Evolutionary conservation across 1,284 basidiomycete species (phyloP).

Genomic region (Rhodotorula sp.): DNA sequence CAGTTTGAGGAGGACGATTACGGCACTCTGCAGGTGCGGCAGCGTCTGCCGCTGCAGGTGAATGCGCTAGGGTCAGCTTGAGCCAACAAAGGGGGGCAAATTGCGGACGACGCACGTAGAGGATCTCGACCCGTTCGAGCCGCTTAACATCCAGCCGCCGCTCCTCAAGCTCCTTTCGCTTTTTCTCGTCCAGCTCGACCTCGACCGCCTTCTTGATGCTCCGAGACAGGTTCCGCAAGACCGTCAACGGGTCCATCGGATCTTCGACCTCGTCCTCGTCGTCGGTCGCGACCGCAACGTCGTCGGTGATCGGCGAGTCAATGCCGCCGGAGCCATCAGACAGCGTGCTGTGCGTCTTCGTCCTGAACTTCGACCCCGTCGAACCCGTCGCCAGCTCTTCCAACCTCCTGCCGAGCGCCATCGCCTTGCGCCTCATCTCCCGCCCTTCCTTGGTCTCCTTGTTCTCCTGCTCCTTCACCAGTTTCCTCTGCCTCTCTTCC

Average conservation of each 20-base stretch:
- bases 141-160: slow-evolving; percentile 74
- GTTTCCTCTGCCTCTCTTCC: slow-evolving; percentile 40
- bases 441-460: slow-evolving; percentile 1
- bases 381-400: slow-evolving; percentile 14
- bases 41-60: slow-evolving; percentile 61
- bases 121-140: slow-evolving; percentile 79
- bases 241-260: slow-evolving; percentile 41
- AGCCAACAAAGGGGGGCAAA: not conserved
- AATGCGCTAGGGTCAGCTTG: not conserved
- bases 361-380: not conserved
- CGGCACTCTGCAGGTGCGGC: slow-evolving; percentile 78
- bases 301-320: slow-evolving; percentile 7
- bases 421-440: slow-evolving; percentile 13
- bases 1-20: slow-evolving; percentile 83
- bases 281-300: not conserved
- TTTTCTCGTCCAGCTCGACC: slow-evolving; percentile 51
- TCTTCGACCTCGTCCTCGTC: slow-evolving; percentile 49
- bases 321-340: not conserved
- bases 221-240: slow-evolving; percentile 60
- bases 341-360: not conserved
- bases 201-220: slow-evolving; percentile 51
- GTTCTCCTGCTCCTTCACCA: slow-evolving; percentile 19
- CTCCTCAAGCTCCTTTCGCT: slow-evolving; percentile 66
- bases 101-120: slow-evolving; percentile 67
- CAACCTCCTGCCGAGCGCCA: slow-evolving; percentile 25